Conservation (phyloP, 2,329 filamentous ascomycete genomes). For the Hyphodiscus sp. region DNA sequence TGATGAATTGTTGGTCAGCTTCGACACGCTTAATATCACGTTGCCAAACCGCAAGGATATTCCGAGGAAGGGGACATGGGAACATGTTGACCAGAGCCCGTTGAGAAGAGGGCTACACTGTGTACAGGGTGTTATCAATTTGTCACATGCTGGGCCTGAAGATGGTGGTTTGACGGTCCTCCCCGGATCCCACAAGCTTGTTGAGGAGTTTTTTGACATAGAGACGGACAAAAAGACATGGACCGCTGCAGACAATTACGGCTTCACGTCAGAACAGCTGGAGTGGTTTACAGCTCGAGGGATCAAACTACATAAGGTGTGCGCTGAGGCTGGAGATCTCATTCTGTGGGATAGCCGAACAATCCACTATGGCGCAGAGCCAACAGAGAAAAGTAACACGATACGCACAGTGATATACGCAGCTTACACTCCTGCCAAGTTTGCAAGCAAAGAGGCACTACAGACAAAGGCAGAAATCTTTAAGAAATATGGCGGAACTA, state of each 20-base stretch:
- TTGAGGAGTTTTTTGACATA: slow-evolving; percentile 25
- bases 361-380: slow-evolving; percentile 33
- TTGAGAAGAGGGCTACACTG: slow-evolving; percentile 36
- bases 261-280: slow-evolving; percentile 28
- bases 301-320: slow-evolving; percentile 29
- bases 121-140: slow-evolving; percentile 39
- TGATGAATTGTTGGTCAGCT: slow-evolving; percentile 38
- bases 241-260: slow-evolving; percentile 25
- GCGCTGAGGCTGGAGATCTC: slow-evolving; percentile 32
- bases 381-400: slow-evolving; percentile 15
- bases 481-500: slow-evolving; percentile 22
- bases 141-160: slow-evolving; percentile 27
- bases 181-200: slow-evolving; percentile 25
- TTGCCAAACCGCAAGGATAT: slow-evolving; percentile 14
- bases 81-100: slow-evolving; percentile 36
- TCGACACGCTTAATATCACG: slow-evolving; percentile 37
- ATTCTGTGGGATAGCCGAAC: slow-evolving; percentile 35
- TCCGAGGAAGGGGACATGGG: slow-evolving; percentile 29
- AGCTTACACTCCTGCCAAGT: slow-evolving; percentile 31
- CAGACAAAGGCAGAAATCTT: slow-evolving; percentile 25
- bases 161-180: slow-evolving; percentile 32
- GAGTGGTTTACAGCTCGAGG: slow-evolving; percentile 30
- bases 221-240: slow-evolving; percentile 3
- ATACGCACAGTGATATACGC: slow-evolving; percentile 34
- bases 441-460: slow-evolving; percentile 27